A percentile compares a stretch with the other conserved stretches of the same genome.
Conservation (phyloP, 371 early-diverging fungal genomes). For the Zopfochytrium polystomum region DNA sequence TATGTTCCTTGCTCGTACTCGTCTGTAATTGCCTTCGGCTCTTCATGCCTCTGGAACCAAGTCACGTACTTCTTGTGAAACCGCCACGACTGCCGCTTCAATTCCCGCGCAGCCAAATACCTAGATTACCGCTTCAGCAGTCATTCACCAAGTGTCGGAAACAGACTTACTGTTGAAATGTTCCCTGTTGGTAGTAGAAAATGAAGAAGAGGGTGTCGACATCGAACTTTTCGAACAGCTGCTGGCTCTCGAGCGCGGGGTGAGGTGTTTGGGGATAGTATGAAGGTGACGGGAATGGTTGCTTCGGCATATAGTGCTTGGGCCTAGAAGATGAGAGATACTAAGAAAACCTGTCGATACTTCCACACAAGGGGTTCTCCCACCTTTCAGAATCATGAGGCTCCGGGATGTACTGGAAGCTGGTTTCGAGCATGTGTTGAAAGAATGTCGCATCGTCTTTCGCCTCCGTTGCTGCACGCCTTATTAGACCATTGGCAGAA, state of each 20-base stretch:
- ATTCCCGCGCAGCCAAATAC: slow-evolving; percentile 90
- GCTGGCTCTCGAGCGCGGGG: slow-evolving; percentile 75
- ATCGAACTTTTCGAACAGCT: slow-evolving; percentile 87
- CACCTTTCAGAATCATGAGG: slow-evolving; percentile 73
- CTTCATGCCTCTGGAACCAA: slow-evolving; percentile 99
- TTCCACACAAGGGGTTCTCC: background rate
- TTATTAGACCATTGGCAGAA: slow-evolving; percentile 23
- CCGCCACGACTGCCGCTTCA: slow-evolving; percentile 97
- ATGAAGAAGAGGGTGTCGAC: slow-evolving; percentile 97
- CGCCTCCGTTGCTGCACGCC: slow-evolving; percentile 27
- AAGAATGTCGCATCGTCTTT: slow-evolving; percentile 33
- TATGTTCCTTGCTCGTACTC: slow-evolving; percentile 98
- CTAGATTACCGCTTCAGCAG: slow-evolving; percentile 34
- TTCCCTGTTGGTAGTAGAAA: slow-evolving; percentile 97
- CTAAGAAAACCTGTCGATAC: background rate
- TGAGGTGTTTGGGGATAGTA: slow-evolving; percentile 91
- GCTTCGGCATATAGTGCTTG: slow-evolving; percentile 64
- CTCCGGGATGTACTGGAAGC: slow-evolving; percentile 73
- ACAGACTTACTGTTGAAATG: slow-evolving; percentile 86
- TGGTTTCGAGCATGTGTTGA: slow-evolving; percentile 67
- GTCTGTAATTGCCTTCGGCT: slow-evolving; percentile 94
- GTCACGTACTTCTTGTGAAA: slow-evolving; percentile 98
- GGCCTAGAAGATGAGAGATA: slow-evolving; percentile 27
- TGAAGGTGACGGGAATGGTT: slow-evolving; percentile 74
- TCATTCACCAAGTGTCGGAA: background rate